Conservation (phyloP, 768 basidiomycete species). For the Gautieria morchelliformis region DNA sequence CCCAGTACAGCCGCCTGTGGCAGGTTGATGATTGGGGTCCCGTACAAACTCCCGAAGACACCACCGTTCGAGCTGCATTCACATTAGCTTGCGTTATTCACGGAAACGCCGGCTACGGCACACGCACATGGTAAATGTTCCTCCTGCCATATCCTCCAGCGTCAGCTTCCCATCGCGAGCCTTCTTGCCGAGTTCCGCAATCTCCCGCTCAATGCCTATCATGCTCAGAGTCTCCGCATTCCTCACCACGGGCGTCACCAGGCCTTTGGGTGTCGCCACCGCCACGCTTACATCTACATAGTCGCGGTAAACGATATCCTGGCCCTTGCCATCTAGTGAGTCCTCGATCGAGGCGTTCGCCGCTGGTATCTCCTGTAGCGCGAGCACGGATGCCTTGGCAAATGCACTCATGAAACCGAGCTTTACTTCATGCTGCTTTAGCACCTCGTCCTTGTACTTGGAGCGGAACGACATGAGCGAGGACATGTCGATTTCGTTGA, state of each 20-base stretch:
- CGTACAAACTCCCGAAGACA: slow-evolving; percentile 94
- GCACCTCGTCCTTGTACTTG: slow-evolving; percentile 84
- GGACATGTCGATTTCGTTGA: slow-evolving; percentile 99
- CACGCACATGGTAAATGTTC: slow-evolving; percentile 94
- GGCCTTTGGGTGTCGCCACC: slow-evolving; percentile 93
- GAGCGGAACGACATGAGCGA: slow-evolving; percentile 87
- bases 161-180: slow-evolving; percentile 88
- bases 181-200: slow-evolving; percentile 86
- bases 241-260: slow-evolving; percentile 92
- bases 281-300: slow-evolving; percentile 93
- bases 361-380: slow-evolving; percentile 83
- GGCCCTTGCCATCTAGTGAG: slow-evolving; percentile 43
- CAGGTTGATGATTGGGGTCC: slow-evolving; percentile 98
- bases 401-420: slow-evolving; percentile 99
- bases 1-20: slow-evolving; percentile 93
- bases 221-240: slow-evolving; percentile 84
- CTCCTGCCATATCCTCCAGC: slow-evolving; percentile 98
- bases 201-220: slow-evolving; percentile 88
- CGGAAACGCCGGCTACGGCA: neutral
- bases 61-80: slow-evolving; percentile 84
- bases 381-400: slow-evolving; percentile 74
- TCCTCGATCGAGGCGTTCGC: slow-evolving; percentile 89
- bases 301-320: slow-evolving; percentile 87
- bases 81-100: too few relatives aligned
- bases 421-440: slow-evolving; percentile 91